Percentiles rank a stretch among this genome's conserved stretches.
Evolutionary conservation across 2,329 filamentous ascomycete species (phyloP).

Genomic region (Aspergillus aculeatinus): DNA sequence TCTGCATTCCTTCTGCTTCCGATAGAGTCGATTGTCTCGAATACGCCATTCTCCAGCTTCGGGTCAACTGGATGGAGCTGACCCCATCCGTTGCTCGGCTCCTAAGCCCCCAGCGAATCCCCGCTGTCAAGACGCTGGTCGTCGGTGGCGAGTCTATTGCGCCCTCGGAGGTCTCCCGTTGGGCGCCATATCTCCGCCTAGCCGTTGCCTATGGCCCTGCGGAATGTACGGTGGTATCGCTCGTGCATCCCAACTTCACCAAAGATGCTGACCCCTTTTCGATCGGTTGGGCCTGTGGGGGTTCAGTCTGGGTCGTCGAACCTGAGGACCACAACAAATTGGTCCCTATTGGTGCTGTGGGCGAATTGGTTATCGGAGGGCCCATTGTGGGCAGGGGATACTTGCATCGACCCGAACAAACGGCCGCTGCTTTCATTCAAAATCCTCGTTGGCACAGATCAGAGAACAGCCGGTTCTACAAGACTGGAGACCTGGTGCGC

Average conservation of each 20-base stretch:
- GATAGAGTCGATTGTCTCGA: slow-evolving; percentile 40
- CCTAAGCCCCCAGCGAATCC: slow-evolving; percentile 37
- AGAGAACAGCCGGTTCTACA: slow-evolving; percentile 27
- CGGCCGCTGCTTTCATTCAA: slow-evolving; percentile 25
- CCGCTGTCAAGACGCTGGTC: slow-evolving; percentile 35
- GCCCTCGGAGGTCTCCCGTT: slow-evolving; percentile 30
- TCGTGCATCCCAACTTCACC: background rate
- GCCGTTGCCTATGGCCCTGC: slow-evolving; percentile 14
- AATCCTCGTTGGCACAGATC: slow-evolving; percentile 20
- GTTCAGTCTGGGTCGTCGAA: slow-evolving; percentile 27
- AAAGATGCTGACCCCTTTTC: background rate
- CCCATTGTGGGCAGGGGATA: slow-evolving; percentile 44
- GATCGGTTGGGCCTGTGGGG: slow-evolving; percentile 14
- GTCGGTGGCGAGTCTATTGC: slow-evolving; percentile 25
- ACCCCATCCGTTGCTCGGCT: slow-evolving; percentile 54
- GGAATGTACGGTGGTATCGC: slow-evolving; percentile 8
- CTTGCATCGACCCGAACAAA: slow-evolving; percentile 28
- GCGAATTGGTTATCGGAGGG: slow-evolving; percentile 46
- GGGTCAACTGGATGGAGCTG: slow-evolving; percentile 54
- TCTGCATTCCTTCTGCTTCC: slow-evolving; percentile 14
- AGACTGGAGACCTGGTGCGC: slow-evolving; percentile 36
- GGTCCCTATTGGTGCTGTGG: slow-evolving; percentile 25
- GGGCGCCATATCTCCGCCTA: slow-evolving; percentile 31
- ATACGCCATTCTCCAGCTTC: slow-evolving; percentile 46
- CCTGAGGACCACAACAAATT: slow-evolving; percentile 19